Conservation (phyloP, 495 filamentous ascomycete species). For the Trichoderma virens region DNA sequence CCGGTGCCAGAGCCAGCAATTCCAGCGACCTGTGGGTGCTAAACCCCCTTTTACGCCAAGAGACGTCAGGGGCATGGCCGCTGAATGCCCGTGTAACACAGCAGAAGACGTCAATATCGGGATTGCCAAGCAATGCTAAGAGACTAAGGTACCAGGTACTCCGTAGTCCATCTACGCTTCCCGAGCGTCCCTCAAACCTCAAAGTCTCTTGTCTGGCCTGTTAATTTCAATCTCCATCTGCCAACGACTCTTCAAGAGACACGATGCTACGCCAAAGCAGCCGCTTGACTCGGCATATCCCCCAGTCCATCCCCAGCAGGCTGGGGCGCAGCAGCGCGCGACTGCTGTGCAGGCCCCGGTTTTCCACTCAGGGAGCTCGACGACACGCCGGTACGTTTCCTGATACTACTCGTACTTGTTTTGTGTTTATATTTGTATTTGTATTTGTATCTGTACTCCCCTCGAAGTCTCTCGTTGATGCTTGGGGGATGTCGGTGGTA, state of each 20-base stretch:
- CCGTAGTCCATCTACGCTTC: not conserved
- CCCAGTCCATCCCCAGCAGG: not conserved
- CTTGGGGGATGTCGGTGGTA: too few relatives aligned
- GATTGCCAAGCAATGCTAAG: not conserved
- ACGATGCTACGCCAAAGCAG: constrained; percentile 3
- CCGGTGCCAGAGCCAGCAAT: not conserved
- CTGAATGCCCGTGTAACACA: not conserved
- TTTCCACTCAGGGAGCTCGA: constrained; percentile 6
- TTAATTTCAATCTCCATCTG: not conserved
- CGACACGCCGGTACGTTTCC: not conserved
- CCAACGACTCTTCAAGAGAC: not conserved
- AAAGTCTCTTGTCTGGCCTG: not conserved
- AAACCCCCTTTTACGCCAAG: not conserved
- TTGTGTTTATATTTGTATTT: not conserved
- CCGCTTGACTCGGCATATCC: constrained; percentile 4
- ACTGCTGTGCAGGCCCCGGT: constrained; percentile 4
- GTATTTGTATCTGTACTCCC: too few relatives aligned
- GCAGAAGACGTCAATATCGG: not conserved
- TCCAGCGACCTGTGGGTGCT: constrained; percentile 1
- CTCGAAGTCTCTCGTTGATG: too few relatives aligned
- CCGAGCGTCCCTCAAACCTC: not conserved
- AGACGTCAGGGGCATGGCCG: not conserved
- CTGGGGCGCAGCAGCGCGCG: not conserved
- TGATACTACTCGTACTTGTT: not conserved
- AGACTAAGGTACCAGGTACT: not conserved